These are phyloP conservation scores for Macadamia tetraphylla DNA, from an alignment of 164 flowering plant genomes.

Conservation along the genomic window DNA sequence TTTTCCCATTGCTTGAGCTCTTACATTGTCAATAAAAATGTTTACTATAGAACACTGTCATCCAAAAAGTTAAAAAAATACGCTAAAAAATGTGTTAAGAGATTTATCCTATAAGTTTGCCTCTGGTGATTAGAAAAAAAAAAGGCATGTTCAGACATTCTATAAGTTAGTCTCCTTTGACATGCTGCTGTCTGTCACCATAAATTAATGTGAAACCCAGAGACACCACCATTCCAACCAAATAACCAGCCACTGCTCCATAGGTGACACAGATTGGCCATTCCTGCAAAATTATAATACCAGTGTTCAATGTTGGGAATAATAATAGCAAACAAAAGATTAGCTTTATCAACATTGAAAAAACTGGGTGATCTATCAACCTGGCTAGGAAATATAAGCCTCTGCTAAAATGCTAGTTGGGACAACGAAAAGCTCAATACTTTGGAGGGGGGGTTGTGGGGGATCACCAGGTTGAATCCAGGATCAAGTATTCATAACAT, in stretches of 20 bases:
- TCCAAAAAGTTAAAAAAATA: no score
- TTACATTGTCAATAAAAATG: no score
- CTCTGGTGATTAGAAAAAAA: no score
- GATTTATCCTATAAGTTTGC: no score
- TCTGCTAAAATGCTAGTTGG: neutral
- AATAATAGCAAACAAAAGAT: neutral
- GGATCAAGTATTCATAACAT: no score
- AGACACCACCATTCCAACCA: conserved; percentile 48
- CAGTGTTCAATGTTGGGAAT: neutral
- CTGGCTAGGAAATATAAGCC: neutral
- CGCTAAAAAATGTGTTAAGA: no score
- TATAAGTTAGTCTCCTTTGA: conserved; percentile 36
- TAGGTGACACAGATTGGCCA: conserved; percentile 93
- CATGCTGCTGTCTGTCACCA: conserved; percentile 20
- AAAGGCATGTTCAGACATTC: neutral
- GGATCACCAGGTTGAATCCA: no score
- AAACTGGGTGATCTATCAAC: neutral
- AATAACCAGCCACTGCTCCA: conserved; percentile 73
- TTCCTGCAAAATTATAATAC: conserved; percentile 41
- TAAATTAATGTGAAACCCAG: conserved; percentile 19
- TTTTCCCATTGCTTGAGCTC: no score
- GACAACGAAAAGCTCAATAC: no score
- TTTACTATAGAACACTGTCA: no score
- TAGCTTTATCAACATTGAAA: neutral
- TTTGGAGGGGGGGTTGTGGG: no score